Evolutionary conservation across 257 asterid genomes (phyloP).

Genomic region (Ballota nigra): DNA sequence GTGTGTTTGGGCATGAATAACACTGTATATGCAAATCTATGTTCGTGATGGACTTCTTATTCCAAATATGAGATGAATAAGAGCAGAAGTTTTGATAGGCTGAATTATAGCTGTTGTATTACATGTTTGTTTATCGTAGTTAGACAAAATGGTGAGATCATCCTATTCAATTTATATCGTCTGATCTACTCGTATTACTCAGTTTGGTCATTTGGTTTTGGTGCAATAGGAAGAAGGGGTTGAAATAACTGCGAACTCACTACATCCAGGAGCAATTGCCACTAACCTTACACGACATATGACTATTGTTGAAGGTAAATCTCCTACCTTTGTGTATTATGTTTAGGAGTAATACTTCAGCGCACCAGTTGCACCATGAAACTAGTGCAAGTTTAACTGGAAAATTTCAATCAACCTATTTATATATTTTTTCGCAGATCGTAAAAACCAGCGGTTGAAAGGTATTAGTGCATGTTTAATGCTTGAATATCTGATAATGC

Average conservation of each 20-base stretch:
- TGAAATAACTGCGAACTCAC: slow-evolving; percentile 73
- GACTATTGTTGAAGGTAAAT: neutral
- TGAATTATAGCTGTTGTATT: neutral
- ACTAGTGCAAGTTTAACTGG: no score
- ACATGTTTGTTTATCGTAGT: no score
- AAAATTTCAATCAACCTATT: no score
- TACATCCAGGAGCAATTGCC: slow-evolving; percentile 80
- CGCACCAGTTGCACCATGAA: no score
- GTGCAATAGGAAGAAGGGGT: slow-evolving; percentile 71
- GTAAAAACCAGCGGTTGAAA: no score
- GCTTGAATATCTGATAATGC: neutral
- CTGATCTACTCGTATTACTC: neutral
- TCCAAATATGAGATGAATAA: neutral
- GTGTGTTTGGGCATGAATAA: slow-evolving; percentile 13
- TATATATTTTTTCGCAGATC: no score
- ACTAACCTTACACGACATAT: slow-evolving; percentile 41
- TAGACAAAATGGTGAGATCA: no score
- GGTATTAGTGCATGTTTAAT: no score
- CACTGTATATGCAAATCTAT: slow-evolving; percentile 50
- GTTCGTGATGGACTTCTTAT: neutral
- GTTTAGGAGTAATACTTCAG: neutral
- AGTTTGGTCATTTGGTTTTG: neutral
- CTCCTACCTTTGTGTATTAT: neutral
- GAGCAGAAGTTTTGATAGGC: neutral
- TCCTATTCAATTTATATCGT: neutral